Base-by-base conservation (phyloP, 2,329 filamentous ascomycete genomes). In the Arthrobotrys musiformis region DNA sequence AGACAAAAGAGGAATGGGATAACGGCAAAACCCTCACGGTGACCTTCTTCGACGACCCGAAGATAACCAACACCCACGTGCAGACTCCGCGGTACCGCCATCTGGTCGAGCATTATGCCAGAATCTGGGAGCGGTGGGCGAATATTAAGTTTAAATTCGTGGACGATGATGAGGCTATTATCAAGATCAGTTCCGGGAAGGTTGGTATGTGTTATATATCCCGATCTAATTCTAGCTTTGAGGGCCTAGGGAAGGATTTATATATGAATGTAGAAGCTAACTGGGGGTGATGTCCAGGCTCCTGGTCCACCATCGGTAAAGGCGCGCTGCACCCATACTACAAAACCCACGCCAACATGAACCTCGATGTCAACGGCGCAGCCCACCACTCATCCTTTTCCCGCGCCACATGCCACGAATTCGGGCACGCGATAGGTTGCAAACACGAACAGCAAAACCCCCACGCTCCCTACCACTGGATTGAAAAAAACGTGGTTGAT, bases 351-450 rank as follows among this genome's bases (percentile, higher is more conserved):
- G 58, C 78, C 30, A 81, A 81, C 22, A 81, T 82, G 80, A 82
- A 82, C 68, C 79, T 80, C 81, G 48, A 37, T n/a, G 79, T 81
- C 26, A 37, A 70, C 30, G 78, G 72, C 0, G n/a, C 50, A 8
- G 79, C 79, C 11, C 50, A n/a, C n/a, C n/a, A n/a, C n/a, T n/a
- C 64, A 0, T 72, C 80, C 33, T 79, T 80, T 70, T 70, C 68
- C 8, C 61, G 79, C 9, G 70, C 77, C 4, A 69, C 80, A 11
- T 62, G 79, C 11, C 81, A 82, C 70, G 81, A 82, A 69, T 82
- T 82, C 30, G 81, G 81, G 24, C 81, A 82, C 48, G 81, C 81
- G 2, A 58, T 81, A 19, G 81, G 81, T 37, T 81, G 80, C 58
- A 64, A 81, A 26, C 81, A 82, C 67, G 80, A 82, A 79, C 81